A percentile compares a stretch with the other conserved stretches of the same genome.
Conservation (phyloP, 371 early-diverging fungal genomes). For the Mucor ambiguus region DNA sequence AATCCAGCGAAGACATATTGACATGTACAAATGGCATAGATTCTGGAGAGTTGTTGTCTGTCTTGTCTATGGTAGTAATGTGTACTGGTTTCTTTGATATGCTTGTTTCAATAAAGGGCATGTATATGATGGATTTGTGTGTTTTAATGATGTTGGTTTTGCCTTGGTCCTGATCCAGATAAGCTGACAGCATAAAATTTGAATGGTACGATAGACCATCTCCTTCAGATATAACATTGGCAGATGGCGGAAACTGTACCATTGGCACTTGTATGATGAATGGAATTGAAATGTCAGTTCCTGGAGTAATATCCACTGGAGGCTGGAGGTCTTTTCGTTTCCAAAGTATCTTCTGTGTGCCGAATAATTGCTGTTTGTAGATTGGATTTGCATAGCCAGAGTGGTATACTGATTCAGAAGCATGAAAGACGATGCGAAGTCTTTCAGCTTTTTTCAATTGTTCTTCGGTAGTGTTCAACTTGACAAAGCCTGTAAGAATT, state of each 20-base stretch:
- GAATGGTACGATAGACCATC: constrained; percentile 16
- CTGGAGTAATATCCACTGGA: background rate
- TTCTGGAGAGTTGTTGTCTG: background rate
- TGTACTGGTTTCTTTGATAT: constrained; percentile 8
- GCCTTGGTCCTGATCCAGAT: constrained; percentile 10
- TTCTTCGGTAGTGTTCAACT: constrained; percentile 2
- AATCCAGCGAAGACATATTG: constrained; percentile 9
- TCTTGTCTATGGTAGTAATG: constrained; percentile 1
- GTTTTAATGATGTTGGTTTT: background rate
- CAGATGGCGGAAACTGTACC: constrained; percentile 26
- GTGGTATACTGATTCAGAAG: constrained; percentile 7
- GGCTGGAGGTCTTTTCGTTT: background rate
- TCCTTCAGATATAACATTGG: constrained; percentile 1
- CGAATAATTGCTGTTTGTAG: constrained; percentile 16
- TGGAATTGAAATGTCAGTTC: constrained; percentile 9
- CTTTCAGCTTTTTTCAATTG: constrained; percentile 11
- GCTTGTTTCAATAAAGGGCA: constrained; percentile 24
- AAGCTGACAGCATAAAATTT: constrained; percentile 13
- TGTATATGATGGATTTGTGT: constrained; percentile 8
- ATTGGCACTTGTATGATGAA: constrained; percentile 26
- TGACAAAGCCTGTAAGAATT: constrained; percentile 10
- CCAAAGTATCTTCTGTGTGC: constrained; percentile 17
- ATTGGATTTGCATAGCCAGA: background rate
- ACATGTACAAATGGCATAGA: background rate
- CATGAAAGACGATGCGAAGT: constrained; percentile 22